Conservation (phyloP, 192 early-diverging fungal genomes). For the Geranomyces variabilis region DNA sequence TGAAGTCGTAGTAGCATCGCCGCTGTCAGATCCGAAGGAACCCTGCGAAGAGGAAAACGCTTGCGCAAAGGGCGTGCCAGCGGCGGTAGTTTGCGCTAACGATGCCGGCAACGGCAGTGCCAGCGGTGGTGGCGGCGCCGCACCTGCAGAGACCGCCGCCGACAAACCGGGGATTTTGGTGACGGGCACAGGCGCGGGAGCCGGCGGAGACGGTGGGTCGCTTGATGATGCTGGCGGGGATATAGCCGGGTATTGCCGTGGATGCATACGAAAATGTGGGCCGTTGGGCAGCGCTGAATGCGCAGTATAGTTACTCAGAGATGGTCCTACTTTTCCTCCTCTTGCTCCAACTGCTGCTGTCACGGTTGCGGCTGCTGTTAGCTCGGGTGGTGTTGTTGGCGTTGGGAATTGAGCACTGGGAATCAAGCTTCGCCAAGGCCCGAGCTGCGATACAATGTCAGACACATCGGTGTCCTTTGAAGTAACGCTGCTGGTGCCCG, state of each 20-base stretch:
- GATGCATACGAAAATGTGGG: no score
- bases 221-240: no score
- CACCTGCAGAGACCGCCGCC: no score
- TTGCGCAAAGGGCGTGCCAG: not conserved
- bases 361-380: not conserved
- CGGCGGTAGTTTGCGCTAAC: not conserved
- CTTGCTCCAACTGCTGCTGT: not conserved
- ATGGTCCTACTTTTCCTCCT: not conserved
- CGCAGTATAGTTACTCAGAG: not conserved
- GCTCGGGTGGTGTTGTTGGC: not conserved
- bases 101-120: not conserved
- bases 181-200: no score
- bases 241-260: no score
- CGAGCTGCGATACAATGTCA: conserved; percentile 3
- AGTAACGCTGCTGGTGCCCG: not conserved
- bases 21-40: not conserved
- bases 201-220: no score
- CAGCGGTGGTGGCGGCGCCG: no score
- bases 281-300: no score
- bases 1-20: not conserved
- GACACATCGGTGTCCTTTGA: conserved; percentile 1
- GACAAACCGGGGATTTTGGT: no score
- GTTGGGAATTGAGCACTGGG: not conserved
- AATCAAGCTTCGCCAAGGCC: not conserved
- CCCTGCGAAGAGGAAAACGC: not conserved